These are phyloP conservation scores for Daldinia eschscholtzii DNA, from an alignment of 2,329 filamentous ascomycete genomes.

Conservation along the genomic window DNA sequence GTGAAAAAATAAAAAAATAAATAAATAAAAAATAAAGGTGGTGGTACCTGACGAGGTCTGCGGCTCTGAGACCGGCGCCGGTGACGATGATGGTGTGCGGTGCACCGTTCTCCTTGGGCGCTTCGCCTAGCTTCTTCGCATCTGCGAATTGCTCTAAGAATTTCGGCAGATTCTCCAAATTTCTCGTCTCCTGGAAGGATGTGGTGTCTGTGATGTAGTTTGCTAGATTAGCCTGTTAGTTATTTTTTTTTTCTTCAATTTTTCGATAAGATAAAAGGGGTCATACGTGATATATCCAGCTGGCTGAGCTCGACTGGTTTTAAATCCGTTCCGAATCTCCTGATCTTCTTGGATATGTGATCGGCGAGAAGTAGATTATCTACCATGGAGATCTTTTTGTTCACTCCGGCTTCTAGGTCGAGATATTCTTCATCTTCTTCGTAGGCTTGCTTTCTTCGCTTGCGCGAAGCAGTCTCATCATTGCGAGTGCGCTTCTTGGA, in stretches of 20 bases:
- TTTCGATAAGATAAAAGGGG: not conserved
- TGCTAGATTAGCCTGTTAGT: conserved; percentile 60
- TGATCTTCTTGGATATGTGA: conserved; percentile 83
- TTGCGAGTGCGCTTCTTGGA: conserved; percentile 70
- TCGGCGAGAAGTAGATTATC: conserved; percentile 87
- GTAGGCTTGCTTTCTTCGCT: conserved; percentile 68
- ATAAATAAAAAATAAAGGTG: not conserved
- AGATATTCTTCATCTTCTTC: conserved; percentile 68
- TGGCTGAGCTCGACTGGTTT: conserved; percentile 88
- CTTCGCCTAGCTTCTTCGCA: conserved; percentile 69
- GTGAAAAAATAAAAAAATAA: not conserved
- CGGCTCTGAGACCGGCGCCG: conserved; percentile 84
- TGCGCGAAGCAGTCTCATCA: conserved; percentile 58
- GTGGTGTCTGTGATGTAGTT: conserved; percentile 84
- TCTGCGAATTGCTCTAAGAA: conserved; percentile 79
- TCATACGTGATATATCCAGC: conserved; percentile 79
- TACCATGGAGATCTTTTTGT: conserved; percentile 84
- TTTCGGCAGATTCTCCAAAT: conserved; percentile 77
- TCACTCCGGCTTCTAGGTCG: conserved; percentile 79
- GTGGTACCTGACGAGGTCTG: conserved; percentile 79
- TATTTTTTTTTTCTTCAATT: not conserved
- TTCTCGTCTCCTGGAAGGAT: conserved; percentile 75
- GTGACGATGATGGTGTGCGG: conserved; percentile 93
- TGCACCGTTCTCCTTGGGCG: conserved; percentile 76
- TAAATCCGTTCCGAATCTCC: conserved; percentile 82